Conservation (phyloP, 441 rosid genomes). For the Metrosideros polymorpha region DNA sequence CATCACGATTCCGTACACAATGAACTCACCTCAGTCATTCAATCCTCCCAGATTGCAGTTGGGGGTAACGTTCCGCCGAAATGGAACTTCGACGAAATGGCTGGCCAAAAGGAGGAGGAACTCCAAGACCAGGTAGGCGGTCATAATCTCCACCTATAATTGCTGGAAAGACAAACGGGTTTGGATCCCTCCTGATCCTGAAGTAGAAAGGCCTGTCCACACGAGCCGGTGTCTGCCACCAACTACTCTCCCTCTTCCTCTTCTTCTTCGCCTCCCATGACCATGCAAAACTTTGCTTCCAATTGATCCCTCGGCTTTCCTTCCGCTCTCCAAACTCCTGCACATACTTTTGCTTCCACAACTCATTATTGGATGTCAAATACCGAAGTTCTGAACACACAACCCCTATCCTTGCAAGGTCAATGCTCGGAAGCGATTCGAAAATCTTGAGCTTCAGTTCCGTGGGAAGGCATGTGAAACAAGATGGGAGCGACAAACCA, state of each 20-base stretch:
- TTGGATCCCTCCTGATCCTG: conserved; percentile 11
- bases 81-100: neutral
- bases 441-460: conserved; percentile 57
- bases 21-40: neutral
- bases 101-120: conserved; percentile 11
- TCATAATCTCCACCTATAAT: conserved; percentile 29
- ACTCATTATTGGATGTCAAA: conserved; percentile 39
- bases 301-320: neutral
- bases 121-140: conserved; percentile 9
- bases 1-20: neutral
- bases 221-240: neutral
- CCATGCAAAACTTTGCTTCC: conserved; percentile 34
- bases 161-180: conserved; percentile 2
- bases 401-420: conserved; percentile 41
- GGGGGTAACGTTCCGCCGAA: conserved; percentile 3
- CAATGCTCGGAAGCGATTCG: conserved; percentile 40
- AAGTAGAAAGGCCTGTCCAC: neutral
- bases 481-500: conserved; percentile 43
- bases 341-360: conserved; percentile 55
- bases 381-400: conserved; percentile 39
- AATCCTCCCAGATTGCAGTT: conserved; percentile 24
- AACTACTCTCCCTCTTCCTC: neutral
- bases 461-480: conserved; percentile 44
- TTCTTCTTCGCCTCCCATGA: conserved; percentile 14
- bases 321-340: conserved; percentile 24